A percentile compares a stretch with the other conserved stretches of the same genome.
Conservation (phyloP, 2,329 filamentous ascomycete genomes). For the Beauveria medogensis region DNA sequence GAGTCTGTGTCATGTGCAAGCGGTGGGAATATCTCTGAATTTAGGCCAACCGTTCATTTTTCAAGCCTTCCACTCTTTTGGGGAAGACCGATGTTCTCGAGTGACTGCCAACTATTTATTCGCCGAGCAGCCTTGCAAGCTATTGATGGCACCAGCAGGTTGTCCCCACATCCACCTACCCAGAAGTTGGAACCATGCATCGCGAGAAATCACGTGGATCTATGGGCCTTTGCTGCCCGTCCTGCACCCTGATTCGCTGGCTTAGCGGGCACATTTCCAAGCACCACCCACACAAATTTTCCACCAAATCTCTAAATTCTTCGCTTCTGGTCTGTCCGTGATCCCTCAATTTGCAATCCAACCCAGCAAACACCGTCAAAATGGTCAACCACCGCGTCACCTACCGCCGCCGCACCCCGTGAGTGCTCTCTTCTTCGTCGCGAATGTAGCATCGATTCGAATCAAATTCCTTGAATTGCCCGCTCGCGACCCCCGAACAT, state of each 20-base stretch:
- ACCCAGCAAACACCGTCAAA: slow-evolving; percentile 38
- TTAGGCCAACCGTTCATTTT: no score
- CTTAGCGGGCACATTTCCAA: slow-evolving; percentile 29
- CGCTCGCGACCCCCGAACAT: slow-evolving; percentile 5
- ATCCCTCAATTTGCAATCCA: slow-evolving; percentile 24
- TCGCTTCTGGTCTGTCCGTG: slow-evolving; percentile 24
- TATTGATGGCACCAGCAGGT: neutral
- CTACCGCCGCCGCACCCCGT: slow-evolving; percentile 75
- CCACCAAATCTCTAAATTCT: slow-evolving; percentile 34
- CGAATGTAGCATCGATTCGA: slow-evolving; percentile 6
- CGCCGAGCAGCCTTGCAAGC: neutral
- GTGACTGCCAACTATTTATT: no score
- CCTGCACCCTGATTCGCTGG: slow-evolving; percentile 27
- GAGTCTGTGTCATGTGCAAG: no score
- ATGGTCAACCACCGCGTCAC: slow-evolving; percentile 54
- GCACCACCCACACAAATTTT: slow-evolving; percentile 35
- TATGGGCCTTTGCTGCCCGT: slow-evolving; percentile 8
- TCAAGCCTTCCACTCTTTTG: no score
- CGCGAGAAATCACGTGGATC: slow-evolving; percentile 9
- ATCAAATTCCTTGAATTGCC: slow-evolving; percentile 12
- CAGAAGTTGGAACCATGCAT: neutral
- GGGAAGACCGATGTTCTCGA: no score
- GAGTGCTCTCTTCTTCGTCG: slow-evolving; percentile 34
- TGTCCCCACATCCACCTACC: neutral
- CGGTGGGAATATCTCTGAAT: no score